phyloP scores from a whole-genome alignment of 495 filamentous ascomycete species.

The Mytilinidion resinicola region DNA sequence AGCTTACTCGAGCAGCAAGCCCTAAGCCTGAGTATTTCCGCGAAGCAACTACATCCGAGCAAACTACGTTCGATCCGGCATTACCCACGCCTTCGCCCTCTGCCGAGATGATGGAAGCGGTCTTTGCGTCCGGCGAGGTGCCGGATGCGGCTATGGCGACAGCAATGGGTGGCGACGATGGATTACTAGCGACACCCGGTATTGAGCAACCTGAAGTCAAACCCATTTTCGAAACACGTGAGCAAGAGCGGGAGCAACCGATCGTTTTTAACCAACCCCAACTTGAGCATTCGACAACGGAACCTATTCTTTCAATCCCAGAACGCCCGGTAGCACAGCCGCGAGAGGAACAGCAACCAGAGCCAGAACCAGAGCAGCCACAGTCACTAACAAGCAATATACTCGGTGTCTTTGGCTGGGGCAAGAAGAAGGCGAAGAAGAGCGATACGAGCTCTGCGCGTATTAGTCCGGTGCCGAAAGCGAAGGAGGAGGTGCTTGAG shows the following conservation, averaged over 20 bases:
- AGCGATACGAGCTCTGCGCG: background rate
- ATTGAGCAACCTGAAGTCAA: too few species aligned
- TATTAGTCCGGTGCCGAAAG: background rate
- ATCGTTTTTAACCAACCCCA: too few species aligned
- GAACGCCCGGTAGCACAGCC: background rate
- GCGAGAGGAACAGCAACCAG: background rate
- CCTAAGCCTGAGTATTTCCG: background rate
- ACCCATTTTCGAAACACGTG: too few species aligned
- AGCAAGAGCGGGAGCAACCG: too few species aligned
- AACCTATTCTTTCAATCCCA: too few species aligned
- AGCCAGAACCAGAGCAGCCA: background rate
- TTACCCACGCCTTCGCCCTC: background rate
- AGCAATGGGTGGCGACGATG: background rate
- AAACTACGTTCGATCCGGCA: background rate
- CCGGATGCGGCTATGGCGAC: background rate
- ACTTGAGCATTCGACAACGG: too few species aligned
- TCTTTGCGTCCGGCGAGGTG: background rate
- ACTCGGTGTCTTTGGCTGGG: background rate
- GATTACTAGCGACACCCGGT: too few species aligned
- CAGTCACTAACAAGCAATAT: background rate
- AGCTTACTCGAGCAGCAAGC: too few species aligned
- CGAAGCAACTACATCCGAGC: background rate
- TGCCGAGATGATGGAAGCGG: background rate
- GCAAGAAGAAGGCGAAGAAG: conserved; percentile 7
- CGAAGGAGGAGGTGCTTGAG: background rate